A percentile compares a stretch with the other conserved stretches of the same genome.
These are phyloP conservation scores for Pneumocystis sp. DNA, from an alignment of 1,139 yeast species.

Conservation along the genomic window DNA sequence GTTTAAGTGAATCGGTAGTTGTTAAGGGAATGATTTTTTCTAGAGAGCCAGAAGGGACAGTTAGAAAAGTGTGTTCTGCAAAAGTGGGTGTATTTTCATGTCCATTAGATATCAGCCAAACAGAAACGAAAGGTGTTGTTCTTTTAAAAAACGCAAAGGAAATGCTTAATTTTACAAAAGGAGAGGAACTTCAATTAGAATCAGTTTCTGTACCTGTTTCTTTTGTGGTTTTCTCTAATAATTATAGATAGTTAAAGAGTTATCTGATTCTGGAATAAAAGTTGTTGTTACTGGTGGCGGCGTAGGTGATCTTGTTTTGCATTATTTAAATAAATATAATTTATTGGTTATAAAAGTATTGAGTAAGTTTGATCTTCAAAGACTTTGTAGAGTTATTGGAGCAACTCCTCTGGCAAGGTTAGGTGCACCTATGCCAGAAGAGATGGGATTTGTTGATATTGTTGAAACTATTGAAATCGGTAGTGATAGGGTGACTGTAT, in stretches of 20 bases:
- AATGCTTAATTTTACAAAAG: slow-evolving; percentile 89
- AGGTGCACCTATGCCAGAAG: slow-evolving; percentile 93
- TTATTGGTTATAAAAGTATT: slow-evolving; percentile 79
- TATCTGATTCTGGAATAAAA: slow-evolving; percentile 67
- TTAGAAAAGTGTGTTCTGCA: slow-evolving; percentile 52
- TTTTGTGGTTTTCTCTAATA: background rate
- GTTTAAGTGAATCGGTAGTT: slow-evolving; percentile 59
- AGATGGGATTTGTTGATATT: slow-evolving; percentile 72
- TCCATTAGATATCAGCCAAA: slow-evolving; percentile 84
- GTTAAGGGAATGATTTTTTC: slow-evolving; percentile 97
- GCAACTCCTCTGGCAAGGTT: slow-evolving; percentile 91
- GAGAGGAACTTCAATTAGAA: slow-evolving; percentile 90
- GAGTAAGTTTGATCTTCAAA: slow-evolving; percentile 82
- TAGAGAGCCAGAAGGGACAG: slow-evolving; percentile 83
- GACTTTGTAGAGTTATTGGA: slow-evolving; percentile 91
- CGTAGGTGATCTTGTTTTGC: slow-evolving; percentile 83
- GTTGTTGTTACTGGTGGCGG: slow-evolving; percentile 89
- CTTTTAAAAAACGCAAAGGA: slow-evolving; percentile 88
- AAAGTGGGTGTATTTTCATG: slow-evolving; percentile 89
- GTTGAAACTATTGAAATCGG: slow-evolving; percentile 92
- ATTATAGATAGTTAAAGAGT: slow-evolving; percentile 51
- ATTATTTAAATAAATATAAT: slow-evolving; percentile 74
- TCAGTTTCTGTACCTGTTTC: slow-evolving; percentile 20
- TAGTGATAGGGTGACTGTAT: slow-evolving; percentile 90
- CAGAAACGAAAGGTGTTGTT: slow-evolving; percentile 96